phyloP scores from a whole-genome alignment of 805 yeast genomes.

The Wickerhamomyces silvicola region DNA sequence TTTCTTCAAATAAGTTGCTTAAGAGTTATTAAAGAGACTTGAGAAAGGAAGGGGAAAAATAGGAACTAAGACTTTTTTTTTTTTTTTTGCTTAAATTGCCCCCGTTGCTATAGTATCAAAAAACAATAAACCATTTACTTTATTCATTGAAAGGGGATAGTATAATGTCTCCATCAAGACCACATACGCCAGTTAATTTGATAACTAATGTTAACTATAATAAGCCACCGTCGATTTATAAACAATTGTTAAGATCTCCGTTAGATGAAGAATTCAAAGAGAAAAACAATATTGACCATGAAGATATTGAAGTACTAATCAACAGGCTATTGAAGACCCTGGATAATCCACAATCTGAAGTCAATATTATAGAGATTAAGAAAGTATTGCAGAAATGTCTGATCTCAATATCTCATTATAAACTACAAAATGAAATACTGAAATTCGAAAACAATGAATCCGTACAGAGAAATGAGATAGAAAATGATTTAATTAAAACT shows the following conservation, averaged over 20 bases:
- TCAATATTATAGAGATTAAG: constrained; percentile 3
- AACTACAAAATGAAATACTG: constrained; percentile 15
- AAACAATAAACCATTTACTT: background rate
- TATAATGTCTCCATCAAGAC: background rate
- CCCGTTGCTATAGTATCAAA: background rate
- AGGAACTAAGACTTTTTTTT: background rate
- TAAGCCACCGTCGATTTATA: constrained; percentile 3
- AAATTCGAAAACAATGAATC: constrained; percentile 16
- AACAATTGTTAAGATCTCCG: constrained; percentile 7
- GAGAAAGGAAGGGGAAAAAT: background rate
- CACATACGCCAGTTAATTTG: constrained; percentile 4
- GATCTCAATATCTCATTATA: constrained; percentile 13
- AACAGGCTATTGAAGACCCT: constrained; percentile 1
- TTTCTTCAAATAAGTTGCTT: too few relatives aligned
- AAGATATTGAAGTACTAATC: constrained; percentile 1
- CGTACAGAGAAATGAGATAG: constrained; percentile 16
- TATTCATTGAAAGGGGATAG: background rate
- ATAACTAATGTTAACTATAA: constrained; percentile 1
- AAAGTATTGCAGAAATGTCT: constrained; percentile 8
- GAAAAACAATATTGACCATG: background rate
- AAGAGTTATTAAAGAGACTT: too few relatives aligned
- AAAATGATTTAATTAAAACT: constrained; percentile 16
- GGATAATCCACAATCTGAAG: constrained; percentile 1
- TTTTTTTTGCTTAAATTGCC: too few relatives aligned
- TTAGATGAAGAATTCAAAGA: background rate